Conservation (phyloP, 176 grass and related monocot genomes). For the Coix lacrymajobi region DNA sequence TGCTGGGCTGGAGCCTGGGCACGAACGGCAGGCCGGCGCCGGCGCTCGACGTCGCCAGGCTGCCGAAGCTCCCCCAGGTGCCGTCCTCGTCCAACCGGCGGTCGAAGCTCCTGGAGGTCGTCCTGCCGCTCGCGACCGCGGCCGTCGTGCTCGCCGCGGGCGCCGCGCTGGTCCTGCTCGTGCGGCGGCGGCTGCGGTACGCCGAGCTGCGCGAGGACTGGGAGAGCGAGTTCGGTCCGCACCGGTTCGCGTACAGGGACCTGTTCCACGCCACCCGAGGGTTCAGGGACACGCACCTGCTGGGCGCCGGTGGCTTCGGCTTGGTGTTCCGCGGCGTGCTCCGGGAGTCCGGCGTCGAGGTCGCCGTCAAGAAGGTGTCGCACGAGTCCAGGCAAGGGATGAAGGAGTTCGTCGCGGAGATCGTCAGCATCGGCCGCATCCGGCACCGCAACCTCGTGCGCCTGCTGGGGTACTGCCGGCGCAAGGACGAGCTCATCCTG, state of each 20-base stretch:
- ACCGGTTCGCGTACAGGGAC: slow-evolving; percentile 17
- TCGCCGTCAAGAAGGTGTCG: slow-evolving; percentile 48
- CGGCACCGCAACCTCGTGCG: slow-evolving; percentile 47
- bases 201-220: slow-evolving; percentile 43
- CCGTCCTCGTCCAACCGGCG: no score
- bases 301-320: slow-evolving; percentile 48
- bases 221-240: slow-evolving; percentile 47
- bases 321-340: slow-evolving; percentile 43
- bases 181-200: slow-evolving; percentile 14
- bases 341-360: slow-evolving; percentile 22
- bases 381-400: slow-evolving; percentile 42
- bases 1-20: slow-evolving; percentile 40
- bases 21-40: slow-evolving; percentile 7
- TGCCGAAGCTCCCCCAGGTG: slow-evolving; percentile 42
- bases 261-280: neutral
- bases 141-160: slow-evolving; percentile 5
- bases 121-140: slow-evolving; percentile 13
- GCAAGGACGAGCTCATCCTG: slow-evolving; percentile 51
- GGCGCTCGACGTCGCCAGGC: slow-evolving; percentile 24
- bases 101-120: no score
- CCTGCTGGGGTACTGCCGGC: slow-evolving; percentile 44
- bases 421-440: slow-evolving; percentile 41
- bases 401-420: slow-evolving; percentile 46
- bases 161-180: neutral
- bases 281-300: slow-evolving; percentile 34